Percentiles rank a stretch among this genome's conserved stretches.
Conservation (phyloP, 805 yeast genomes). For the Starmerella cellae region DNA sequence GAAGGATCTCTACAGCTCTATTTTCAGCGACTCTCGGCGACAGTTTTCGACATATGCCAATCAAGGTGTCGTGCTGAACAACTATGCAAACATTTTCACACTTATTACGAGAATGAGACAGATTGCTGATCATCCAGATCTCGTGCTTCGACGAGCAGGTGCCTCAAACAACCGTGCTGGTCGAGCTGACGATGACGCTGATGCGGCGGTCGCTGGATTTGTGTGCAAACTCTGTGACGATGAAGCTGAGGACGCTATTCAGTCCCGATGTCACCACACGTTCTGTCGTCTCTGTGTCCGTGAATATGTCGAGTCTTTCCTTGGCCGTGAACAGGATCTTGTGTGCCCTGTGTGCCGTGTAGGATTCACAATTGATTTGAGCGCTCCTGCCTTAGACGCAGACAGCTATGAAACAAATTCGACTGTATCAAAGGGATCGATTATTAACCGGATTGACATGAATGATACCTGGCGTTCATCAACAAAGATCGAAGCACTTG, state of each 20-base stretch:
- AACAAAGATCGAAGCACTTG: constrained; percentile 90
- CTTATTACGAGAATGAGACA: constrained; percentile 95
- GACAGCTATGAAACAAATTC: constrained; percentile 28
- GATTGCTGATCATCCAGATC: constrained; percentile 94
- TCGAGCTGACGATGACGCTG: background rate
- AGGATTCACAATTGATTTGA: constrained; percentile 76
- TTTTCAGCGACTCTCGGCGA: constrained; percentile 76
- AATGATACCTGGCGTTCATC: constrained; percentile 82
- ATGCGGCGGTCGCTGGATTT: constrained; percentile 37
- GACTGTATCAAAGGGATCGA: constrained; percentile 41
- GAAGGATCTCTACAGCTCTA: constrained; percentile 75
- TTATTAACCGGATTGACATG: constrained; percentile 78
- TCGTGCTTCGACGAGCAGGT: constrained; percentile 53
- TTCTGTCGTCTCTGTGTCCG: constrained; percentile 86
- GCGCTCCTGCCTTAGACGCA: constrained; percentile 64
- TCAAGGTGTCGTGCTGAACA: constrained; percentile 90
- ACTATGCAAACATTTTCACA: constrained; percentile 93
- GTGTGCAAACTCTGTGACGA: constrained; percentile 93
- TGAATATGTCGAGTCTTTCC: constrained; percentile 70
- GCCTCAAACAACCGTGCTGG: background rate
- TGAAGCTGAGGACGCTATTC: constrained; percentile 95
- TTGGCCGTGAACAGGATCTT: constrained; percentile 44
- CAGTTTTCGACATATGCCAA: constrained; percentile 86
- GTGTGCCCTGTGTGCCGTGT: constrained; percentile 96
- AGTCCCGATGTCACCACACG: constrained; percentile 82